Evolutionary conservation across 129 eudicot genomes (phyloP).

Genomic region (Scalesia atractyloides): DNA sequence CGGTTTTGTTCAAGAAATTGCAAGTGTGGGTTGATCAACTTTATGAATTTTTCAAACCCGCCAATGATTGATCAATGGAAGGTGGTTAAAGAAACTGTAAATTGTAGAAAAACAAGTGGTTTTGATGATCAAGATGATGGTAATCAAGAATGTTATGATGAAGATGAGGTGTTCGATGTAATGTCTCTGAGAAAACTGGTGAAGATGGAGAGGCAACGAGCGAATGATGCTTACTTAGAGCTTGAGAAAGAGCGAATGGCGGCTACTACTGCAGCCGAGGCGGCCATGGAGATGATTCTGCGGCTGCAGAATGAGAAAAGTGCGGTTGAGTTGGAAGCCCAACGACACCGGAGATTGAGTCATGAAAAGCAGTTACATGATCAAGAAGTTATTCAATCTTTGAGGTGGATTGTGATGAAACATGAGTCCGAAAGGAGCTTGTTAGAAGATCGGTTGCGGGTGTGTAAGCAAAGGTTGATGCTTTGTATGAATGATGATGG

Average conservation of each 20-base stretch:
- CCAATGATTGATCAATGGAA: slow-evolving; percentile 38
- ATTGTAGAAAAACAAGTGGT: not conserved
- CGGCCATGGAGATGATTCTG: slow-evolving; percentile 88
- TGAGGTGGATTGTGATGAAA: slow-evolving; percentile 76
- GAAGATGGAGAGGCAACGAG: slow-evolving; percentile 59
- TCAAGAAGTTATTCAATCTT: slow-evolving; percentile 73
- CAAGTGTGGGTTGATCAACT: slow-evolving; percentile 31
- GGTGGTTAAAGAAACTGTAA: slow-evolving; percentile 26
- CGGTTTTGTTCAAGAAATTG: slow-evolving; percentile 44
- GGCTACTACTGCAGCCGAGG: slow-evolving; percentile 75
- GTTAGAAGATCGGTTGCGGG: slow-evolving; percentile 59
- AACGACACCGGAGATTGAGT: slow-evolving; percentile 55
- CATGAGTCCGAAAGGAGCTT: slow-evolving; percentile 65
- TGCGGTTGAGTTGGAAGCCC: slow-evolving; percentile 60
- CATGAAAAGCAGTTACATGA: slow-evolving; percentile 85
- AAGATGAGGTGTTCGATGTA: slow-evolving; percentile 49
- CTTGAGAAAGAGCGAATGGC: slow-evolving; percentile 86
- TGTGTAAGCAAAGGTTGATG: slow-evolving; percentile 52
- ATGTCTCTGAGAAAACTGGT: slow-evolving; percentile 55
- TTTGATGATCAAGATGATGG: slow-evolving; percentile 28
- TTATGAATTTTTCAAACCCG: slow-evolving; percentile 21
- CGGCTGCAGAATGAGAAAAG: slow-evolving; percentile 88
- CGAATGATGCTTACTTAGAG: slow-evolving; percentile 50
- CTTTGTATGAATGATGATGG: slow-evolving; percentile 41
- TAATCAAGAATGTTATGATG: slow-evolving; percentile 34